These are phyloP conservation scores for Hyphopichia pseudoburtonii DNA, from an alignment of 1,139 yeast species.

Conservation along the genomic window DNA sequence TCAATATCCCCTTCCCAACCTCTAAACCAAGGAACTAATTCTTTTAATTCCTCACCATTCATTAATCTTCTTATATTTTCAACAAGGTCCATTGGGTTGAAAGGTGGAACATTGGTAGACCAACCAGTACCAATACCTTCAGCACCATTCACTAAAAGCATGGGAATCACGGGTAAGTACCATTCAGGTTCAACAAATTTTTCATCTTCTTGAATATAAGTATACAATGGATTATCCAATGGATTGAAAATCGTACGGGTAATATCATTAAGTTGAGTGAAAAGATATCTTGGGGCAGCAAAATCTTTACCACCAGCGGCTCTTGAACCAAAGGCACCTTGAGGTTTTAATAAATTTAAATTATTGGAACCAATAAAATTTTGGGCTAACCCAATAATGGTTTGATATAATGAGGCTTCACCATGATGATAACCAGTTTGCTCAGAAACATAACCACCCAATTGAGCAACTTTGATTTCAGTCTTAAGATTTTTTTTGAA, in stretches of 20 bases:
- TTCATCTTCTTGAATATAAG: slow-evolving; percentile 89
- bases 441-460: slow-evolving; percentile 88
- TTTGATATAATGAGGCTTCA: slow-evolving; percentile 81
- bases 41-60: slow-evolving; percentile 68
- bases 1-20: slow-evolving; percentile 92
- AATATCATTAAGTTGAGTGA: slow-evolving; percentile 76
- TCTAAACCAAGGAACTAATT: slow-evolving; percentile 91
- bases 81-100: slow-evolving; percentile 83
- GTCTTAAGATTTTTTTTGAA: slow-evolving; percentile 74
- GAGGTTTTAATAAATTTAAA: slow-evolving; percentile 79
- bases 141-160: slow-evolving; percentile 89
- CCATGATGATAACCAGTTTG: slow-evolving; percentile 97
- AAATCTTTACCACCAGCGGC: slow-evolving; percentile 98
- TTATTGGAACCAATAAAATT: slow-evolving; percentile 94
- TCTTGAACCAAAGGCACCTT: slow-evolving; percentile 96
- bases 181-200: slow-evolving; percentile 94
- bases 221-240: slow-evolving; percentile 75
- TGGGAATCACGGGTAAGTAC: slow-evolving; percentile 91
- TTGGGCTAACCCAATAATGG: slow-evolving; percentile 93
- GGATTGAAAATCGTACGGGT: slow-evolving; percentile 78
- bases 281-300: slow-evolving; percentile 97
- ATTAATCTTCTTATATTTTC: slow-evolving; percentile 69
- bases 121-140: slow-evolving; percentile 99
- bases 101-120: slow-evolving; percentile 92
- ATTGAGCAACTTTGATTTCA: slow-evolving; percentile 88